These are phyloP conservation scores for Syzygium aromaticum DNA, from an alignment of 345 rosid species.

Conservation along the genomic window DNA sequence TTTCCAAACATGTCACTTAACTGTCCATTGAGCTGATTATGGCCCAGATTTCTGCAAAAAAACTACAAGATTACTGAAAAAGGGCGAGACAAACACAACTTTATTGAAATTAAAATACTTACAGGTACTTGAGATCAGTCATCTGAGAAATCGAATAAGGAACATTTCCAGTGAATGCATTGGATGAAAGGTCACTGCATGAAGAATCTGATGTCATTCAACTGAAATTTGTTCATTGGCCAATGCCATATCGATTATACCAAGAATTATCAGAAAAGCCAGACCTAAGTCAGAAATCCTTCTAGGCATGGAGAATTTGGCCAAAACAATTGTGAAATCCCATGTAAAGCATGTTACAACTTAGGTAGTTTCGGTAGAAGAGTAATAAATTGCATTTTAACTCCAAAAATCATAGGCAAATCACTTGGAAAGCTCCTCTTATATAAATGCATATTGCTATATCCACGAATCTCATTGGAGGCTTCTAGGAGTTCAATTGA, in stretches of 20 bases:
- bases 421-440: neutral
- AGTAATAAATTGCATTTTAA: neutral
- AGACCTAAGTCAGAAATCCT: neutral
- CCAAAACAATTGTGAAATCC: neutral
- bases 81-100: neutral
- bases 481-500: neutral
- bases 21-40: conserved; percentile 69
- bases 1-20: conserved; percentile 80
- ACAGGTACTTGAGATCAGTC: conserved; percentile 56
- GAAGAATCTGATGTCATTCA: neutral
- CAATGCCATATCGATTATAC: neutral
- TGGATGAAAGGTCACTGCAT: conserved; percentile 80
- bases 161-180: conserved; percentile 62
- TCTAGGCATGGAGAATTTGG: neutral
- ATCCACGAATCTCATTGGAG: neutral
- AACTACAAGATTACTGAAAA: conserved; percentile 1
- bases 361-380: neutral
- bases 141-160: conserved; percentile 90
- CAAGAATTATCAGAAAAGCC: neutral
- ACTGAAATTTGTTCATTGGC: neutral
- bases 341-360: neutral
- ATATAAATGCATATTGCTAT: neutral
- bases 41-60: conserved; percentile 50
- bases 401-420: neutral
- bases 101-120: conserved; percentile 15